Conservation (phyloP, 495 filamentous ascomycete species). For the Immersiella caudata region DNA sequence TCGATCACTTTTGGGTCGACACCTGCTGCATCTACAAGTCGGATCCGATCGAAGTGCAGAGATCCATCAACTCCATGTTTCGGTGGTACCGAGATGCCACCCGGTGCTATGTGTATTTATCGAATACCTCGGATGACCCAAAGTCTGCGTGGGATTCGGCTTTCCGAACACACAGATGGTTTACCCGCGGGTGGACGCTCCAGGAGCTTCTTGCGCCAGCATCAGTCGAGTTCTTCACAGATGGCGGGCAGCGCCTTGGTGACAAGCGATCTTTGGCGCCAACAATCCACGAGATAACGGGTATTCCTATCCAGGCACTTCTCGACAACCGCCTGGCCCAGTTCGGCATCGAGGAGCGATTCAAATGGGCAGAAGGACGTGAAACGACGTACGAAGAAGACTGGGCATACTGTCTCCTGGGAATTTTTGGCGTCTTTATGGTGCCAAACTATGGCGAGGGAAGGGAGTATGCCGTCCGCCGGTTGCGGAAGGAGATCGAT, state of each 20-base stretch:
- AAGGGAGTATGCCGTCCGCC: background rate
- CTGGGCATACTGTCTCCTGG: background rate
- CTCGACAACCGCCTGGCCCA: background rate
- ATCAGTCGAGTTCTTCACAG: background rate
- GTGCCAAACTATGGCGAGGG: background rate
- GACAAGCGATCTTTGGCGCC: background rate
- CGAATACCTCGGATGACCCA: background rate
- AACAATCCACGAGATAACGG: background rate
- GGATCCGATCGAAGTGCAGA: background rate
- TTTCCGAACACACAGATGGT: background rate
- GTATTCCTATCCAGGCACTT: background rate
- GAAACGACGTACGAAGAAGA: background rate
- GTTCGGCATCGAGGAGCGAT: background rate
- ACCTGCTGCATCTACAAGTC: slow-evolving; percentile 18
- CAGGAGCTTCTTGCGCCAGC: background rate
- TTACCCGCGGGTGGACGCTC: background rate
- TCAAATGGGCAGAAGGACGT: background rate
- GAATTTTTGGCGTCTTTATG: background rate
- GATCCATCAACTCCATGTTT: slow-evolving; percentile 11
- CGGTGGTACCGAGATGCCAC: background rate
- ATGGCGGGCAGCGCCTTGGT: background rate
- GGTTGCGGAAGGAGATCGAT: background rate
- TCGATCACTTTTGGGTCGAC: slow-evolving; percentile 11
- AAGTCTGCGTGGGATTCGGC: background rate
- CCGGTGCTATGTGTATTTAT: slow-evolving; percentile 2